These are phyloP conservation scores for Cephaloascus albidus DNA, from an alignment of 805 yeast genomes.

Conservation along the genomic window DNA sequence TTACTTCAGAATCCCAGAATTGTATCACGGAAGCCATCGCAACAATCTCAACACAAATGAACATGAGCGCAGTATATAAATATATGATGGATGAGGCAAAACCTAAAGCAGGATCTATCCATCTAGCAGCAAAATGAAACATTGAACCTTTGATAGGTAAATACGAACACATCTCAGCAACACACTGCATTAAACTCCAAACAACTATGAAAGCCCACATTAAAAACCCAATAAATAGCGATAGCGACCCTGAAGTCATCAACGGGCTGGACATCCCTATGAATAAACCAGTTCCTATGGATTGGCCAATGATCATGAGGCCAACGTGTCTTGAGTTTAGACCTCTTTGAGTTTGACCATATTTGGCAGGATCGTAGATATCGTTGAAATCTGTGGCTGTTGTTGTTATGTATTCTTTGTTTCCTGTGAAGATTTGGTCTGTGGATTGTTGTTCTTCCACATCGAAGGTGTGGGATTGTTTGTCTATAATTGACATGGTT, in stretches of 20 bases:
- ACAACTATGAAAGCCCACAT: slow-evolving; percentile 18
- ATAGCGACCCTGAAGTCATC: slow-evolving; percentile 20
- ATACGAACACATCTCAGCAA: slow-evolving; percentile 26
- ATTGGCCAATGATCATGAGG: neutral
- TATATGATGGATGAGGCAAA: slow-evolving; percentile 22
- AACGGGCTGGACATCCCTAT: slow-evolving; percentile 21
- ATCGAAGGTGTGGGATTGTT: too few species aligned
- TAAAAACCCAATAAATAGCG: slow-evolving; percentile 20
- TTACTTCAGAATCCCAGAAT: slow-evolving; percentile 20
- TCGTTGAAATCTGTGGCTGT: slow-evolving; percentile 16
- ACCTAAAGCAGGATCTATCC: slow-evolving; percentile 26
- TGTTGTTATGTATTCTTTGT: too few species aligned
- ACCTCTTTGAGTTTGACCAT: slow-evolving; percentile 18
- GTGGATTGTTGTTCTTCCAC: too few species aligned
- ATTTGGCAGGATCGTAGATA: slow-evolving; percentile 14
- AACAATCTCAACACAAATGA: slow-evolving; percentile 20
- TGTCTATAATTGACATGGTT: too few species aligned
- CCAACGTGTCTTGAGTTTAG: neutral
- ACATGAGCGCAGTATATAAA: slow-evolving; percentile 22
- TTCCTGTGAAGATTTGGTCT: too few species aligned
- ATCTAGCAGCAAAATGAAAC: slow-evolving; percentile 22
- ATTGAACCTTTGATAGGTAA: slow-evolving; percentile 19
- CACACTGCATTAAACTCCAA: slow-evolving; percentile 26
- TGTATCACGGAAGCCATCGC: slow-evolving; percentile 19
- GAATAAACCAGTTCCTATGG: slow-evolving; percentile 25